phyloP scores from a whole-genome alignment of 371 early-diverging fungal species.

The Dichotomocladium elegans region DNA sequence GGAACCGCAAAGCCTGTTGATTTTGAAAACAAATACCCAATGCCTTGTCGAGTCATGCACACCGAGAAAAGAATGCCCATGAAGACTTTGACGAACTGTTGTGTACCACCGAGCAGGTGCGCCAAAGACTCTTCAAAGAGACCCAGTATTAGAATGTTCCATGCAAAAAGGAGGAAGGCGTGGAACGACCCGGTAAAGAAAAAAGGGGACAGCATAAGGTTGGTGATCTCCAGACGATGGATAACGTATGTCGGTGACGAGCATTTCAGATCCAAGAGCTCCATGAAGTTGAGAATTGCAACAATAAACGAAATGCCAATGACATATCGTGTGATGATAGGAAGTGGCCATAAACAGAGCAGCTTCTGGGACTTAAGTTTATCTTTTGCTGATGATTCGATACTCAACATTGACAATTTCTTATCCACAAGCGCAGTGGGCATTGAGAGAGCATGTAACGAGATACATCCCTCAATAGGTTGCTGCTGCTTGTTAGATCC shows the following conservation, averaged over 20 bases:
- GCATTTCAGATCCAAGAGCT: slow-evolving; percentile 28
- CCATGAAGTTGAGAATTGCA: slow-evolving; percentile 28
- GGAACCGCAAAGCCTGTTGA: slow-evolving; percentile 58
- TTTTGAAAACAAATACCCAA: slow-evolving; percentile 56
- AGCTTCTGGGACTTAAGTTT: slow-evolving; percentile 40
- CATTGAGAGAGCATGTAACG: no score
- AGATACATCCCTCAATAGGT: no score
- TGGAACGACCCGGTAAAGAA: slow-evolving; percentile 34
- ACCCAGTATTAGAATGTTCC: slow-evolving; percentile 49
- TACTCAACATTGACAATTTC: neutral
- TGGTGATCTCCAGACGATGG: slow-evolving; percentile 33
- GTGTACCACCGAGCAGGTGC: slow-evolving; percentile 46
- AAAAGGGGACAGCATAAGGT: slow-evolving; percentile 46
- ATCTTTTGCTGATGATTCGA: slow-evolving; percentile 4
- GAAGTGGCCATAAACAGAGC: slow-evolving; percentile 49
- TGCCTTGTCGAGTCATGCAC: slow-evolving; percentile 31
- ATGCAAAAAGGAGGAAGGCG: slow-evolving; percentile 28
- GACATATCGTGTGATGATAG: slow-evolving; percentile 44
- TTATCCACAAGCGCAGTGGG: no score
- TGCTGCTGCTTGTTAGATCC: no score
- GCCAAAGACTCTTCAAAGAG: slow-evolving; percentile 49
- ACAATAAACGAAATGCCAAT: slow-evolving; percentile 34
- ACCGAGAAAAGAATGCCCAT: slow-evolving; percentile 25
- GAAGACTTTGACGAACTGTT: slow-evolving; percentile 33
- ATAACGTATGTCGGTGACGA: slow-evolving; percentile 47